phyloP scores from a whole-genome alignment of 305 asterid genomes.

The Salvia sclarea region DNA sequence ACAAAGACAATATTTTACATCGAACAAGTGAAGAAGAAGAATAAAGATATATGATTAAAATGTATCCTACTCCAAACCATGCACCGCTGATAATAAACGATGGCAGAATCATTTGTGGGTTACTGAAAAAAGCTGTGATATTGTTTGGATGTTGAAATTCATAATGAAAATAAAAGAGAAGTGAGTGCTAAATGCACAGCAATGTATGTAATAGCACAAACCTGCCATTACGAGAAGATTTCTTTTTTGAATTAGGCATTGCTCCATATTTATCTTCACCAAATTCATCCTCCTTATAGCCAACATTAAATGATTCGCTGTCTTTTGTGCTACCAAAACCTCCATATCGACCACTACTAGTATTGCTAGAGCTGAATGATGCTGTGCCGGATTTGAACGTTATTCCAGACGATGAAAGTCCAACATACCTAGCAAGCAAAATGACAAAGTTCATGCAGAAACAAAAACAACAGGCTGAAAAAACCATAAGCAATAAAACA shows the following conservation, averaged over 20 bases:
- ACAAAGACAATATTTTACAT: neutral
- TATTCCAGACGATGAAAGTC: conserved; percentile 88
- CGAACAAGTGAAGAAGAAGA: conserved; percentile 11
- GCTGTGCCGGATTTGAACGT: conserved; percentile 78
- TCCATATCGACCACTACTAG: conserved; percentile 61
- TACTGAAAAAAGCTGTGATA: neutral
- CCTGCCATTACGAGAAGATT: conserved; percentile 68
- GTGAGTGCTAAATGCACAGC: conserved; percentile 13
- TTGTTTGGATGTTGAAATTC: conserved; percentile 4
- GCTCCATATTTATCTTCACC: conserved; percentile 65
- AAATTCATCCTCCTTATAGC: conserved; percentile 56
- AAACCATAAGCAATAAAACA: conserved; percentile 23
- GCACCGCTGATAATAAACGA: conserved; percentile 22
- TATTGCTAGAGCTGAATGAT: conserved; percentile 58
- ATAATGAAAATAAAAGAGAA: conserved; percentile 19
- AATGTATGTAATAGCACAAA: conserved; percentile 36
- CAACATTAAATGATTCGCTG: conserved; percentile 50
- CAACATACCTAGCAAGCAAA: conserved; percentile 66
- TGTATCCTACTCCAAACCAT: conserved; percentile 21
- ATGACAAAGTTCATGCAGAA: conserved; percentile 27
- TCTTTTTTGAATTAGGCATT: conserved; percentile 48
- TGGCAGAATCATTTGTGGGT: conserved; percentile 23
- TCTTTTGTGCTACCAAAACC: conserved; percentile 67
- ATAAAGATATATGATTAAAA: neutral
- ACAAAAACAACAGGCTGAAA: conserved; percentile 21